A percentile compares a stretch with the other conserved stretches of the same genome.
phyloP scores from a whole-genome alignment of 1,139 yeast species.

The Candida sp. region DNA sequence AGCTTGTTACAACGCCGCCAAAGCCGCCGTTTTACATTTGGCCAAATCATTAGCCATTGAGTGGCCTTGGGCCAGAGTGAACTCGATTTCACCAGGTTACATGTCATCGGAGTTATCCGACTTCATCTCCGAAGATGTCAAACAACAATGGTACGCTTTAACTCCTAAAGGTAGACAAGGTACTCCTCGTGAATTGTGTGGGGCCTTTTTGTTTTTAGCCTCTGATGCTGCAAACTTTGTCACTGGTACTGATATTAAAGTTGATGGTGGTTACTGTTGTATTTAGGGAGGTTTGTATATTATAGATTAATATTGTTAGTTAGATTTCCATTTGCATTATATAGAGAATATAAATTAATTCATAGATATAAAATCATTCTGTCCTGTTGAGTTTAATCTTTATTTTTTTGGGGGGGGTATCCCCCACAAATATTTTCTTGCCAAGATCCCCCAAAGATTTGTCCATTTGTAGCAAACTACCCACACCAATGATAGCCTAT shows the following conservation, averaged over 20 bases:
- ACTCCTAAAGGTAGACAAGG: conserved; percentile 43
- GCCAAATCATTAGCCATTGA: conserved; percentile 53
- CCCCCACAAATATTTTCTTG: too few species aligned
- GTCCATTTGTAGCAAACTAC: too few species aligned
- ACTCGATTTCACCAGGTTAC: conserved; percentile 57
- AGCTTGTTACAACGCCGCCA: conserved; percentile 54
- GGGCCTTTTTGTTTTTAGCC: conserved; percentile 42
- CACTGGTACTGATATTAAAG: conserved; percentile 45
- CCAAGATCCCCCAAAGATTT: too few species aligned
- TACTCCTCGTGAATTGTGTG: conserved; percentile 36
- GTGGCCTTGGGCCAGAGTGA: conserved; percentile 56
- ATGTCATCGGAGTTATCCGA: conserved; percentile 52
- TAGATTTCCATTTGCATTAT: too few species aligned
- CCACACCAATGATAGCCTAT: too few species aligned
- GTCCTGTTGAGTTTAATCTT: too few species aligned
- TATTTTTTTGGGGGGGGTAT: too few species aligned
- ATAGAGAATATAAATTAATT: too few species aligned
- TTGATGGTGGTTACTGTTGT: conserved; percentile 45
- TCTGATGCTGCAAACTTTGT: conserved; percentile 41
- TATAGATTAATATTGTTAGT: too few species aligned
- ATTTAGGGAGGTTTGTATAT: conserved; percentile 10
- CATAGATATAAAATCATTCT: too few species aligned
- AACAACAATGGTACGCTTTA: conserved; percentile 33
- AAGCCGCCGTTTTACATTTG: conserved; percentile 56
- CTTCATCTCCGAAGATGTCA: conserved; percentile 33